These are phyloP conservation scores for Sophora flavescens DNA, from an alignment of 306 rosid genomes.

Conservation along the genomic window DNA sequence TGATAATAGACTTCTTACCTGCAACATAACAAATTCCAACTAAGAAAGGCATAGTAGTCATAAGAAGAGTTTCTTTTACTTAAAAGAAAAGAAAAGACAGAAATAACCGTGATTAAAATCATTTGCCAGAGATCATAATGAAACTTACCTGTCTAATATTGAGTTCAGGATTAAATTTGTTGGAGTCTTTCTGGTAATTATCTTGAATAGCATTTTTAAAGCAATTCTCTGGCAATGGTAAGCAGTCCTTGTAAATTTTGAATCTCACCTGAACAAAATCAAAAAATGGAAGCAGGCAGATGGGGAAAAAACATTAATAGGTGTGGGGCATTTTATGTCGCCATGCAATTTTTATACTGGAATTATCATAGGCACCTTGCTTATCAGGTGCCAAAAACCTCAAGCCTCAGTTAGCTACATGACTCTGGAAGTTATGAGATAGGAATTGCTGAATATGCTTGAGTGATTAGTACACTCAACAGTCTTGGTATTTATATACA, in stretches of 20 bases:
- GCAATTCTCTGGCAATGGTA: constrained; percentile 55
- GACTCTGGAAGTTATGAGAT: too few relatives aligned
- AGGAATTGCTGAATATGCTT: too few relatives aligned
- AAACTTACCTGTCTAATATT: constrained; percentile 51
- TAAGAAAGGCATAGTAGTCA: constrained; percentile 12
- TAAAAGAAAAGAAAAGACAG: constrained; percentile 4
- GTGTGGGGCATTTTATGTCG: background rate
- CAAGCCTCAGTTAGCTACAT: constrained; percentile 12
- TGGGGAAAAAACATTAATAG: constrained; percentile 21
- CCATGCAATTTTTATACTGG: background rate
- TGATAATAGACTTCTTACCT: constrained; percentile 55
- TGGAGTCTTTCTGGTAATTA: constrained; percentile 53
- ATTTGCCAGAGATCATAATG: constrained; percentile 23
- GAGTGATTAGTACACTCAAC: too few relatives aligned
- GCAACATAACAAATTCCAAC: constrained; percentile 37
- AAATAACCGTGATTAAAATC: constrained; percentile 11
- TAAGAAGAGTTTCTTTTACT: background rate
- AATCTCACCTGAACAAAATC: constrained; percentile 54
- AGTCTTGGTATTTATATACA: too few relatives aligned
- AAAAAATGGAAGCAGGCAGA: constrained; percentile 11
- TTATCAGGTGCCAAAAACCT: constrained; percentile 11
- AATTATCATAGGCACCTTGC: background rate
- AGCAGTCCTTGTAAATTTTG: constrained; percentile 51
- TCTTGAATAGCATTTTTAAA: constrained; percentile 55
- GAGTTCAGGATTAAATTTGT: constrained; percentile 58